phyloP scores from a whole-genome alignment of 2,329 filamentous ascomycete species.

The Penicillium aurantiogriseum region DNA sequence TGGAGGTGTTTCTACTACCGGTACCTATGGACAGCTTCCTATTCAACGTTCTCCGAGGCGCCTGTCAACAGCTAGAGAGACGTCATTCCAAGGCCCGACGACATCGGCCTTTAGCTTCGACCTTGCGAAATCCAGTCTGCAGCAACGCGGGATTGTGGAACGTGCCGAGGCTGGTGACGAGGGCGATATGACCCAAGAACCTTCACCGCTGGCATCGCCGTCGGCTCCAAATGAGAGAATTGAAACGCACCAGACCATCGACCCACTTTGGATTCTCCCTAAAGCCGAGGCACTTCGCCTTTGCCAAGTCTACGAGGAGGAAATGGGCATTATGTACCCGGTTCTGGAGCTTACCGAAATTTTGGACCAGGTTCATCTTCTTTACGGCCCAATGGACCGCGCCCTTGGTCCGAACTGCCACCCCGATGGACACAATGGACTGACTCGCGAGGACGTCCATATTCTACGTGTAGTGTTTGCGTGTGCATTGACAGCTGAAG shows the following conservation, averaged over 20 bases:
- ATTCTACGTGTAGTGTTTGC: conserved; percentile 80
- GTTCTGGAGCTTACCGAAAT: conserved; percentile 69
- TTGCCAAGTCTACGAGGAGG: conserved; percentile 77
- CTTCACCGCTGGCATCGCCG: conserved; percentile 35
- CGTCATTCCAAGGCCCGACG: conserved; percentile 78
- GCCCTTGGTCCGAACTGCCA: neutral
- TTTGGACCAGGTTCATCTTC: conserved; percentile 63
- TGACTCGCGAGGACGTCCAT: conserved; percentile 62
- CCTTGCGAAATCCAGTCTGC: conserved; percentile 78
- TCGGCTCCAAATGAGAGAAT: conserved; percentile 22
- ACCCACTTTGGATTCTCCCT: conserved; percentile 74
- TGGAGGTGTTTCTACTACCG: neutral
- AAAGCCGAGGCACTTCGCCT: conserved; percentile 77
- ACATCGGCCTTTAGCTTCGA: conserved; percentile 80
- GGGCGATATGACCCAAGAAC: conserved; percentile 53
- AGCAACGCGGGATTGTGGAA: conserved; percentile 79
- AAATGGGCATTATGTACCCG: conserved; percentile 88
- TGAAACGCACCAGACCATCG: conserved; percentile 45
- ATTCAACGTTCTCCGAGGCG: conserved; percentile 19
- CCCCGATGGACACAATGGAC: conserved; percentile 38
- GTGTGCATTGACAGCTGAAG: conserved; percentile 72
- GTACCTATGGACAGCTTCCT: conserved; percentile 10
- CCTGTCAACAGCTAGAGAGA: conserved; percentile 46
- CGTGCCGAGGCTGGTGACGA: conserved; percentile 46
- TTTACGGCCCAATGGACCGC: conserved; percentile 49